Evolutionary conservation across 345 rosid species (phyloP).

Genomic region (Salix viminalis): DNA sequence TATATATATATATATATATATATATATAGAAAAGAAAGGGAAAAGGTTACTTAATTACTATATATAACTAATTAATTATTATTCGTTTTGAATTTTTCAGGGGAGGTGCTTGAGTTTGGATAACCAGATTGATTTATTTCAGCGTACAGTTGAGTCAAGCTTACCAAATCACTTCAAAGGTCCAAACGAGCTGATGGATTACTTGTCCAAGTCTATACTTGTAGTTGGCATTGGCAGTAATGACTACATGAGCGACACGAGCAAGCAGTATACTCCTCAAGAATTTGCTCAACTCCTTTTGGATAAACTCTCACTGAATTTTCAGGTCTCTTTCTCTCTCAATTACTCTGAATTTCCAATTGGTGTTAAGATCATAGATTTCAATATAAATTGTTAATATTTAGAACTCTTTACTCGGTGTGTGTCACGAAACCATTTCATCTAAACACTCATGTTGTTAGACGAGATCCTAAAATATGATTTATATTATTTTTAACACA

Average conservation of each 20-base stretch:
- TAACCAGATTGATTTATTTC: slow-evolving; percentile 36
- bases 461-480: too few species aligned
- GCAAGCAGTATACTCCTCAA: slow-evolving; percentile 15
- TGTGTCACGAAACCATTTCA: too few species aligned
- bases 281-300: slow-evolving; percentile 30
- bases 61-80: background rate
- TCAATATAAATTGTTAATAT: too few species aligned
- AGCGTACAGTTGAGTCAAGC: slow-evolving; percentile 6
- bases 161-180: slow-evolving; percentile 15
- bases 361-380: too few species aligned
- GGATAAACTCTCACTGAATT: slow-evolving; percentile 17
- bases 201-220: slow-evolving; percentile 38
- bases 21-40: background rate
- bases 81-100: slow-evolving; percentile 13
- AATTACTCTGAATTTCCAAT: too few species aligned
- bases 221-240: slow-evolving; percentile 37
- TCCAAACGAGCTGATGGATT: slow-evolving; percentile 1
- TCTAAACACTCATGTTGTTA: too few species aligned
- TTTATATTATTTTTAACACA: too few species aligned
- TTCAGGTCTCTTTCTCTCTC: slow-evolving; percentile 21
- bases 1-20: too few species aligned
- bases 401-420: too few species aligned
- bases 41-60: background rate
- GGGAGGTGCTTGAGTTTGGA: slow-evolving; percentile 41
- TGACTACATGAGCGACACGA: slow-evolving; percentile 30